Evolutionary conservation across 2,329 filamentous ascomycete species (phyloP).

Genomic region (Neobulgaria alba): DNA sequence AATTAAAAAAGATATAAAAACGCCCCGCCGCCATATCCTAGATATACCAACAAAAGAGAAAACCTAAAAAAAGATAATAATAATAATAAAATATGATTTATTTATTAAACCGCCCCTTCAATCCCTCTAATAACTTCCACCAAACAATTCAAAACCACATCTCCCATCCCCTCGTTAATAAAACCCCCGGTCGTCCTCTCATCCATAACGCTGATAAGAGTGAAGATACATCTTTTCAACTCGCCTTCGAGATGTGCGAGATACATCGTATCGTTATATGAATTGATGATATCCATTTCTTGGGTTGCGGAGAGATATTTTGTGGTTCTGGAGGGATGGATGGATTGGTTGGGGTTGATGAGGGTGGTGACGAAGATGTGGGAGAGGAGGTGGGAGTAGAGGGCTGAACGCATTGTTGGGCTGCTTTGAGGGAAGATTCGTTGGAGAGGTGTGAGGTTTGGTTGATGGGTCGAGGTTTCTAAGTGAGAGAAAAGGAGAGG

Average conservation of each 20-base stretch:
- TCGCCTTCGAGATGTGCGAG: neutral
- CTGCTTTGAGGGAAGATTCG: slow-evolving; percentile 22
- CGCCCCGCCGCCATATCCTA: no score
- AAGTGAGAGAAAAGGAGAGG: no score
- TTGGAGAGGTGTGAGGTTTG: slow-evolving; percentile 15
- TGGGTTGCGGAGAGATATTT: neutral
- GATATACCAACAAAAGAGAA: no score
- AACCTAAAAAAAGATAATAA: no score
- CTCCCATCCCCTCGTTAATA: no score
- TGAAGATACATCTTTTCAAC: neutral
- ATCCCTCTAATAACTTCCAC: no score
- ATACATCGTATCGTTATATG: neutral
- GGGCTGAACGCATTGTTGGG: slow-evolving; percentile 13
- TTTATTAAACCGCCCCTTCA: no score
- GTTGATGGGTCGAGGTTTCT: no score
- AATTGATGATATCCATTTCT: neutral
- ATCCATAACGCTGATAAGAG: slow-evolving; percentile 1
- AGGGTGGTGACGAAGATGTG: slow-evolving; percentile 18
- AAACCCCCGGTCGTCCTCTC: neutral
- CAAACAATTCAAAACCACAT: no score
- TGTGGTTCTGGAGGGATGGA: neutral
- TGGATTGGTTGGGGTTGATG: neutral
- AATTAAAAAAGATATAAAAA: no score
- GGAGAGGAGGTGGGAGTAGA: slow-evolving; percentile 24
- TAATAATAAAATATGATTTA: no score